phyloP scores from a whole-genome alignment of 306 rosid genomes.

The Rosa lucieae region DNA sequence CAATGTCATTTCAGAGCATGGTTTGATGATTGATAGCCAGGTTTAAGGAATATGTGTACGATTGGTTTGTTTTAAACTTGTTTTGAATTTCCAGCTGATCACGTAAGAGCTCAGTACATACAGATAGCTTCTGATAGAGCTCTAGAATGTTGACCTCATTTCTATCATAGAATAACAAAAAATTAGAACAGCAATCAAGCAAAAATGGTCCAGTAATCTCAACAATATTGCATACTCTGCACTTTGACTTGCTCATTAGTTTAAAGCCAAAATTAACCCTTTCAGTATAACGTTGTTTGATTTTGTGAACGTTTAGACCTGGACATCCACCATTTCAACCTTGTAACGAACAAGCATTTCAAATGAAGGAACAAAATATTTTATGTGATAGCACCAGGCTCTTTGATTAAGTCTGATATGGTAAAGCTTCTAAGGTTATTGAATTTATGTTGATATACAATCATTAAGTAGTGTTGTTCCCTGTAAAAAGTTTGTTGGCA shows the following conservation, averaged over 20 bases:
- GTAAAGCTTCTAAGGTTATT: neutral
- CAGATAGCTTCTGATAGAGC: neutral
- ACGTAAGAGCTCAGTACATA: neutral
- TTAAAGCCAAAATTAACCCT: neutral
- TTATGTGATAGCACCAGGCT: neutral
- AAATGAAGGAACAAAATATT: neutral
- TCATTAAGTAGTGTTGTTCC: neutral
- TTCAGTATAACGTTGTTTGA: neutral
- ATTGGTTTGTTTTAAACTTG: neutral
- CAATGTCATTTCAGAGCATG: neutral
- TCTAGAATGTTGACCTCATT: neutral
- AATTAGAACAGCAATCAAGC: neutral
- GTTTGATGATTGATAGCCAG: neutral
- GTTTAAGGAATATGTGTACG: neutral
- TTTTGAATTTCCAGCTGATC: neutral
- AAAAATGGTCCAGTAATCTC: neutral
- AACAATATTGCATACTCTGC: neutral
- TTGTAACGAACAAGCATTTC: neutral
- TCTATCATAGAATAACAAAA: neutral
- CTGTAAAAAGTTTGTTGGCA: neutral
- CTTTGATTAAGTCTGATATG: neutral
- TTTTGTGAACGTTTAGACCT: neutral
- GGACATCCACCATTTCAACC: conserved; percentile 1
- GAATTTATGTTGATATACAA: no score
- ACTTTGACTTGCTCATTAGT: neutral